Evolutionary conservation across 495 filamentous ascomycete genomes (phyloP), one percentile per base, ranked within the genome.

Genomic region (Staphylotrichum longicolle): DNA sequence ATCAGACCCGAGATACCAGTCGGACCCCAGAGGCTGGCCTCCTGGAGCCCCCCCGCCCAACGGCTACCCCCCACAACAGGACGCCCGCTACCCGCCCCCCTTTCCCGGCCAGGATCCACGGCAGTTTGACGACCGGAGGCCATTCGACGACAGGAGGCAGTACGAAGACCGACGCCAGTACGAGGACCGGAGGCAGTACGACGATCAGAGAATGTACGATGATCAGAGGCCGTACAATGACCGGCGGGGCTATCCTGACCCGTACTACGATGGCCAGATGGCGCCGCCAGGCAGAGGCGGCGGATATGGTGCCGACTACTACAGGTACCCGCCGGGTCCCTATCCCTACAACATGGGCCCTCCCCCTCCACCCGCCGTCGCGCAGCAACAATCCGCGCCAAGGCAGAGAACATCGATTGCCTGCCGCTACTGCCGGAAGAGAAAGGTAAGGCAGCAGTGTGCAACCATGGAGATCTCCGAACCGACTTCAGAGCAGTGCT

Each of bases 391-490:
- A 53, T 74, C 76, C 33, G 79, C 79, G 12, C 79, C 79, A 7
- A 70, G 79, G 45, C 79, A 82, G 57, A 68, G 79, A 14, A 82
- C 79, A 5, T 82, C 79, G 2, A 82, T 82, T 63, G 79, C 79
- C 14, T 82, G 79, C 63, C 74, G 75, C 37, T 82, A 82, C 42
- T 82, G 79, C 63, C 57, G 79, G 9, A 79, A 79, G 65, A 67
- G 79, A 66, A 82, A 82, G 78, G 78, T 80, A 63, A 40, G 7
- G 5, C n/a, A 27, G 12, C 39, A 55, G 4, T 56, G 9, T 30
- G 20, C 48, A 27, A 2, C 12, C 27, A 12, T n/a, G 53, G 15
- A 34, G 33, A 27, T 27, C 12, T 37, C 12, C 33, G 7, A 4
- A n/a, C 20, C 1, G 37, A 4, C 15, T 9, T 27, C 10, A 11